These are phyloP conservation scores for Macadamia integrifolia DNA, from an alignment of 164 flowering plant genomes.

Conservation along the genomic window DNA sequence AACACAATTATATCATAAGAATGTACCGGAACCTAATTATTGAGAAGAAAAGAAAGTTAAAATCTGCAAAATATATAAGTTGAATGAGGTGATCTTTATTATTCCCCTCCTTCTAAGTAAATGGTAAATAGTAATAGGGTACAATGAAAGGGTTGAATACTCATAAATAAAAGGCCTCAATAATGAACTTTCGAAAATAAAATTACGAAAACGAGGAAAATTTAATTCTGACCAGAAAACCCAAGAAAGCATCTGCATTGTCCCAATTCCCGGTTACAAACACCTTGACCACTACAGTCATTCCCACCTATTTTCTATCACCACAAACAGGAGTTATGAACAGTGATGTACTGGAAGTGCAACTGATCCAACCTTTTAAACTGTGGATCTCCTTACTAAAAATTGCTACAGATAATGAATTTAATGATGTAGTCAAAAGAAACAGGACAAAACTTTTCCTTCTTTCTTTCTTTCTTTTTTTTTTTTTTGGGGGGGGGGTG, in stretches of 20 bases:
- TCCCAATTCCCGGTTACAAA: constrained; percentile 84
- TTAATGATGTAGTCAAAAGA: too few species aligned
- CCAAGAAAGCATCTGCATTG: constrained; percentile 97
- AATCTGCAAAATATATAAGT: background rate
- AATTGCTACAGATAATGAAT: too few species aligned
- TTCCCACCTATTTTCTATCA: constrained; percentile 66
- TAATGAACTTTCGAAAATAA: background rate
- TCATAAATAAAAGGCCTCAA: background rate
- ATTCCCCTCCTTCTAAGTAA: too few species aligned
- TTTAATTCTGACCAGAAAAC: constrained; percentile 53
- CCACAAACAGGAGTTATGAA: constrained; percentile 4
- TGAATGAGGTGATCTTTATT: too few species aligned
- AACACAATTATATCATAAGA: too few species aligned
- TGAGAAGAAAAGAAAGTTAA: background rate
- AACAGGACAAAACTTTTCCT: too few species aligned
- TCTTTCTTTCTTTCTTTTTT: too few species aligned
- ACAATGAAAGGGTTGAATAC: background rate
- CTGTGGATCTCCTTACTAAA: too few species aligned
- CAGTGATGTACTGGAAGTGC: background rate
- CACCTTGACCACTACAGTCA: constrained; percentile 81
- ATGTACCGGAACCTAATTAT: too few species aligned
- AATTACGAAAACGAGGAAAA: background rate
- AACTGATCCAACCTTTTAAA: background rate
- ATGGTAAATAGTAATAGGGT: too few species aligned
- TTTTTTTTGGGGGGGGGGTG: too few species aligned